A percentile compares a stretch with the other conserved stretches of the same genome.
Evolutionary conservation across 2,329 filamentous ascomycete genomes (phyloP).

Genomic region (Penicillium sp.): DNA sequence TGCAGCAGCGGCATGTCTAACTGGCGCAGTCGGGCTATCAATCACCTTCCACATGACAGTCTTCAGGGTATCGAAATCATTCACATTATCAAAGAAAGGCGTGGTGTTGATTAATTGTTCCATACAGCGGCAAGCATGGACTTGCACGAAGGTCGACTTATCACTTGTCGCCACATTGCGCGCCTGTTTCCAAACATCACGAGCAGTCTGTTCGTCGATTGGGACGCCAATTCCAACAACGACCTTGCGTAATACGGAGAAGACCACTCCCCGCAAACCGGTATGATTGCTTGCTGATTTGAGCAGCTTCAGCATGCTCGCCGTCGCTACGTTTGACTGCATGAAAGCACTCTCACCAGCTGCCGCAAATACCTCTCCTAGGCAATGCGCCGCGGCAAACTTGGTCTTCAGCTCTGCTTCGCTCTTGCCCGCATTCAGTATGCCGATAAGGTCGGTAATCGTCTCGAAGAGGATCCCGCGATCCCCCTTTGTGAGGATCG

Average conservation of each 20-base stretch:
- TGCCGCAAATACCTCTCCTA: constrained; percentile 88
- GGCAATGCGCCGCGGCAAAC: constrained; percentile 83
- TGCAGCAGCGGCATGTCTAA: constrained; percentile 83
- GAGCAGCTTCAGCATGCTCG: constrained; percentile 74
- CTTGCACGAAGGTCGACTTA: constrained; percentile 80
- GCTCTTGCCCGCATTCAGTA: constrained; percentile 74
- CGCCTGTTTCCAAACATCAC: constrained; percentile 91
- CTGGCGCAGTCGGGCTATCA: constrained; percentile 74
- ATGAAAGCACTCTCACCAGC: constrained; percentile 92
- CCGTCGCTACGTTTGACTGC: constrained; percentile 74
- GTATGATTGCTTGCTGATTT: constrained; percentile 80
- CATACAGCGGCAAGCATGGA: constrained; percentile 78
- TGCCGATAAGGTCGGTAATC: constrained; percentile 80
- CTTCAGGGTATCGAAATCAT: constrained; percentile 89
- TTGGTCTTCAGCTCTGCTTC: constrained; percentile 79
- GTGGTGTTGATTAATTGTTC: constrained; percentile 74
- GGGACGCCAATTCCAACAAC: constrained; percentile 74
- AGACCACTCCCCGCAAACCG: constrained; percentile 78
- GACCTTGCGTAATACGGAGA: constrained; percentile 76
- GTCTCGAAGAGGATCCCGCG: constrained; percentile 92
- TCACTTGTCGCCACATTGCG: constrained; percentile 76
- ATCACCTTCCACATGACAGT: constrained; percentile 82
- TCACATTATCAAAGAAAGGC: constrained; percentile 81
- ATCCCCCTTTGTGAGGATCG: constrained; percentile 83
- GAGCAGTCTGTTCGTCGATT: constrained; percentile 81